Conservation (phyloP, 345 rosid genomes). For the Lepidium africanum region DNA sequence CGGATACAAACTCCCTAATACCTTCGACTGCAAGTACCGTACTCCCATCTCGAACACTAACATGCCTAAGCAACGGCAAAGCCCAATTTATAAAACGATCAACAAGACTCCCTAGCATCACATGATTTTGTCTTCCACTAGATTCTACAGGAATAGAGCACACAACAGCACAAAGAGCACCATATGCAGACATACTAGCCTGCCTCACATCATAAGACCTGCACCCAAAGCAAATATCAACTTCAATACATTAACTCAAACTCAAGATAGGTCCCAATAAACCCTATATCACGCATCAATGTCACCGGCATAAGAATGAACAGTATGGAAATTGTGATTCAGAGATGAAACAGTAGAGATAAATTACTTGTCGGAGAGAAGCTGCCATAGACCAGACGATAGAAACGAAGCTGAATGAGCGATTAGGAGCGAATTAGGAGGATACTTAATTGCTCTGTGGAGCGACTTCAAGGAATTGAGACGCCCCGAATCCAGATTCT, state of each 20-base stretch:
- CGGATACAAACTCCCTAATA: constrained; percentile 65
- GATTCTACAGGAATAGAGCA: constrained; percentile 65
- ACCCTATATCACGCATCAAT: neutral
- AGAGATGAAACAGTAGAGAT: neutral
- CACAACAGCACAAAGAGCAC: constrained; percentile 68
- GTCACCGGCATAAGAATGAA: neutral
- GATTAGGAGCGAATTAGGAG: constrained; percentile 77
- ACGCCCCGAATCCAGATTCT: constrained; percentile 53
- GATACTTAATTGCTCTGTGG: constrained; percentile 71
- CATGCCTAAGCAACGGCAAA: constrained; percentile 66
- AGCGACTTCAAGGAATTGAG: constrained; percentile 68
- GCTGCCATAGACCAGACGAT: constrained; percentile 73
- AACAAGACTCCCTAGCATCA: constrained; percentile 63
- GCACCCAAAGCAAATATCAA: constrained; percentile 11
- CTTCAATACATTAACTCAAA: constrained; percentile 4
- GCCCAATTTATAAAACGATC: constrained; percentile 83
- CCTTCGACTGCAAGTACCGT: constrained; percentile 62
- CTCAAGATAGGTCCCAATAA: neutral
- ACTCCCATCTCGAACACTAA: constrained; percentile 62
- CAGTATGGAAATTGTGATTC: neutral
- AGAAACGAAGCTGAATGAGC: constrained; percentile 83
- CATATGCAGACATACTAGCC: constrained; percentile 61
- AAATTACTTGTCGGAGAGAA: constrained; percentile 64
- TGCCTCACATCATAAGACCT: constrained; percentile 72
- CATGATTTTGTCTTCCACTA: constrained; percentile 72